Percentiles rank a stretch among this genome's conserved stretches.
These are phyloP conservation scores for Aspergillus fumigatiaffinis DNA, from an alignment of 2,329 filamentous ascomycete species.

Conservation along the genomic window DNA sequence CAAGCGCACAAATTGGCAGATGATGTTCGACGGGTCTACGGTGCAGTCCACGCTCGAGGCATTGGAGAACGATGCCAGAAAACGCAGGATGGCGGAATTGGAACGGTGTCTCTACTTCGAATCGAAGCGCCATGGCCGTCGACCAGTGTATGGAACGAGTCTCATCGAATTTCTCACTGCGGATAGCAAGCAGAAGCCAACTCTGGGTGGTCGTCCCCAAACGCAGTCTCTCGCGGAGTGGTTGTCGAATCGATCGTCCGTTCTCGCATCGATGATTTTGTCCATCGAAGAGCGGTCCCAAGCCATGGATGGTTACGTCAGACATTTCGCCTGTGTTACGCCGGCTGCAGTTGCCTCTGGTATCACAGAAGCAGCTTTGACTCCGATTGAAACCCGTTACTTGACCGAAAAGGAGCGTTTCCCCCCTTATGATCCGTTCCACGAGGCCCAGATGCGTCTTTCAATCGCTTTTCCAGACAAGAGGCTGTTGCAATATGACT, in stretches of 20 bases:
- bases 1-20: constrained; percentile 50
- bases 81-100: constrained; percentile 70
- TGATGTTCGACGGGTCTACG: constrained; percentile 61
- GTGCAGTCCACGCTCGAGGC: constrained; percentile 67
- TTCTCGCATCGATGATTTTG: constrained; percentile 58
- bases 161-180: constrained; percentile 73
- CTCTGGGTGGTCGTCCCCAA: constrained; percentile 57
- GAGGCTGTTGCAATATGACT: constrained; percentile 93
- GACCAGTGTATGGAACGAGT: constrained; percentile 75
- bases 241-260: constrained; percentile 65
- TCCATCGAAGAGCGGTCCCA: constrained; percentile 70
- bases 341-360: constrained; percentile 82
- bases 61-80: constrained; percentile 67
- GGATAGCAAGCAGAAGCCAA: constrained; percentile 55
- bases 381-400: constrained; percentile 54
- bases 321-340: constrained; percentile 88
- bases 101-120: constrained; percentile 79
- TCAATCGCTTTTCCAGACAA: constrained; percentile 97
- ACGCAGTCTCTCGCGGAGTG: constrained; percentile 66
- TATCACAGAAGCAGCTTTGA: constrained; percentile 64
- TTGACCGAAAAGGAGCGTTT: constrained; percentile 47
- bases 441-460: constrained; percentile 85
- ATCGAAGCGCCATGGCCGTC: constrained; percentile 71
- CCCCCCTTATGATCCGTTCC: constrained; percentile 72
- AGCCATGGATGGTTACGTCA: constrained; percentile 68